These are phyloP conservation scores for Neophaeococcomyces aloes DNA, from an alignment of 2,329 filamentous ascomycete genomes.

Conservation along the genomic window DNA sequence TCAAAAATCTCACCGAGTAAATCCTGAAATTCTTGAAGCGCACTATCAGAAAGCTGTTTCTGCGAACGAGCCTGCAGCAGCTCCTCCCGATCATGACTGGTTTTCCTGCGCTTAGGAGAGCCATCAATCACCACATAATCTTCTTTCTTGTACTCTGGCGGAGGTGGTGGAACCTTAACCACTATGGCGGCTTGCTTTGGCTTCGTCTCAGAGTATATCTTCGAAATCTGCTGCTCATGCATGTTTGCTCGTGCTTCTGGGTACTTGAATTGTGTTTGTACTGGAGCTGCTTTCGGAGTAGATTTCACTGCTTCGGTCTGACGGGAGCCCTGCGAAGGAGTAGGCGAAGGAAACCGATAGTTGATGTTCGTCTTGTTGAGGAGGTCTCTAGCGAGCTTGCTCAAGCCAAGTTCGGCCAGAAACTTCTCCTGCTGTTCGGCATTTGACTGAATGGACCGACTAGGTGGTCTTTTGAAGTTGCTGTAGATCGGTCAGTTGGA, in stretches of 20 bases:
- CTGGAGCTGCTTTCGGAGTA: neutral
- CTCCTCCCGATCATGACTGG: conserved; percentile 46
- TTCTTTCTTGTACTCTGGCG: conserved; percentile 29
- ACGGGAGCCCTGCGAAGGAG: neutral
- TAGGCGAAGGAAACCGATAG: conserved; percentile 12
- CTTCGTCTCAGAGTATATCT: neutral
- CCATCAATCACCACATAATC: conserved; percentile 33
- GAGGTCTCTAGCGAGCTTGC: conserved; percentile 15
- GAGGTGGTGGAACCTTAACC: conserved; percentile 40
- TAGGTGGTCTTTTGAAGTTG: conserved; percentile 3
- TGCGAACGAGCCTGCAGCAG: conserved; percentile 59
- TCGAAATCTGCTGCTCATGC: neutral
- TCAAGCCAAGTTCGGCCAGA: conserved; percentile 13
- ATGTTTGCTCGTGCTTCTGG: neutral
- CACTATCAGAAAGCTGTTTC: conserved; percentile 66
- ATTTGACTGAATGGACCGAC: neutral
- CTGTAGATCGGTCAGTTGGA: conserved; percentile 5
- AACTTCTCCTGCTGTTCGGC: conserved; percentile 7
- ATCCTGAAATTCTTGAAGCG: conserved; percentile 57
- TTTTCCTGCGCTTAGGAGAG: conserved; percentile 36
- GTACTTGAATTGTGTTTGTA: too few species aligned
- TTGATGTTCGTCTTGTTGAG: conserved; percentile 15
- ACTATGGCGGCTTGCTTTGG: conserved; percentile 24
- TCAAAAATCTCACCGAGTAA: conserved; percentile 64
- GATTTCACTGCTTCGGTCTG: neutral